Evolutionary conservation across 352 stramenopile genomes (phyloP), one percentile per base, ranked within the genome.

Genomic region (Hyphochytrium catenoides): DNA sequence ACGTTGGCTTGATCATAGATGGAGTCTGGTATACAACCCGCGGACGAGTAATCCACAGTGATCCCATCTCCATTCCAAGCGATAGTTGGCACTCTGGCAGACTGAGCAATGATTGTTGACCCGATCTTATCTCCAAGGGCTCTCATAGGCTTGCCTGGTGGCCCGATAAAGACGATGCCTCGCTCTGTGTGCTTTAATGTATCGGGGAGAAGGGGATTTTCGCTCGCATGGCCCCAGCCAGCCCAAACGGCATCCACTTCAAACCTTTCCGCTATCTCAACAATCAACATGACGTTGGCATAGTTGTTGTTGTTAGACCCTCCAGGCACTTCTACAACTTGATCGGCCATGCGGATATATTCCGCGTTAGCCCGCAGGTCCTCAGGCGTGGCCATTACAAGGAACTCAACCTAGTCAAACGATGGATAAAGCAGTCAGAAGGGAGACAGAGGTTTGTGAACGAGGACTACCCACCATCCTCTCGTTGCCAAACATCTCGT

Each of bases 221-320:
- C 93, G 37, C 65, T 93, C 14, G 93, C 93, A 59, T 99, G 93
- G 47, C 90, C 91, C 91, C 91, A 98, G 30, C 90, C 86, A 17
- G 89, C 86, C 91, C 91, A 98, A 2, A 98, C 89, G 19, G 87
- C 89, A 51, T 98, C 83, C 6, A 97, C 87, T 30, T 76, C 60
- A 53, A 89, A 93, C 11, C 90, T 66, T 36, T 95, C 78, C 9
- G 89, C 89, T 23, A 96, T 89, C 64, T 97, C 84, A 16, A 97
- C 77, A 52, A 98, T 98, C 18, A 97, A 70, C 27, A 71, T 73
- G 11, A 99, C 90, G 62, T 99, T 99, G 50, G 91, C 91, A 58
- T 99, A 99, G 68, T 99, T 99, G 77, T 98, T 93, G 67, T 97
- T 98, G 72, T 99, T 99, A 34, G 88, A 89, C 35, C 93, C 93